Evolutionary conservation across 1,139 yeast genomes (phyloP).

Genomic region (Geotrichum siamense): DNA sequence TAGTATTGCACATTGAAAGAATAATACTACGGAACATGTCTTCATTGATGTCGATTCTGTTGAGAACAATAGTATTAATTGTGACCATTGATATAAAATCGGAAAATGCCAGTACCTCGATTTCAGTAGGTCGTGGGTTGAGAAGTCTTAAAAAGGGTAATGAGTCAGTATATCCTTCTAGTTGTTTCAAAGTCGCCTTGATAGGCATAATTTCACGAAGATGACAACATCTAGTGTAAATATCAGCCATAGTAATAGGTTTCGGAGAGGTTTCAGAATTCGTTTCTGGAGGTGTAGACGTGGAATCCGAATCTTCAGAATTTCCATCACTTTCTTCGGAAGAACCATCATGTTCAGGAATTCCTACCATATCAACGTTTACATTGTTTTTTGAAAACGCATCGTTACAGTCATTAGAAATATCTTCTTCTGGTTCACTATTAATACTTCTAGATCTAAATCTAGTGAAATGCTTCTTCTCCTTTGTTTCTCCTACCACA

Average conservation of each 20-base stretch:
- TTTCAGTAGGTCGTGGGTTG: conserved; percentile 85
- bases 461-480: conserved; percentile 6
- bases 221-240: conserved; percentile 90
- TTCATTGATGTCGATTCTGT: conserved; percentile 69
- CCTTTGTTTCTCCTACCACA: conserved; percentile 19
- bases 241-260: conserved; percentile 51
- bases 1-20: conserved; percentile 54
- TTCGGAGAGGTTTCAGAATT: neutral
- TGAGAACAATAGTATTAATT: conserved; percentile 68
- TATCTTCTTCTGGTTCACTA: neutral
- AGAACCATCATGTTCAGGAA: neutral
- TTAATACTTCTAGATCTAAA: conserved; percentile 1
- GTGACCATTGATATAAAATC: conserved; percentile 85
- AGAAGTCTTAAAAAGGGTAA: conserved; percentile 68
- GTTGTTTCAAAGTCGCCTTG: conserved; percentile 81
- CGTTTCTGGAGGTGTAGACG: conserved; percentile 4
- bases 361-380: neutral
- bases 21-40: conserved; percentile 67
- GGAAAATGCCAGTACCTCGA: conserved; percentile 79
- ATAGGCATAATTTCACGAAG: conserved; percentile 86
- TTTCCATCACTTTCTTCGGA: too few relatives aligned
- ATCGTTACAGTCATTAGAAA: neutral
- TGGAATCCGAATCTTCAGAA: conserved; percentile 1
- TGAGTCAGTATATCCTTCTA: conserved; percentile 69
- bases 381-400: neutral